phyloP scores from a whole-genome alignment of 768 basidiomycete species.

The Lactifluus piperatus region DNA sequence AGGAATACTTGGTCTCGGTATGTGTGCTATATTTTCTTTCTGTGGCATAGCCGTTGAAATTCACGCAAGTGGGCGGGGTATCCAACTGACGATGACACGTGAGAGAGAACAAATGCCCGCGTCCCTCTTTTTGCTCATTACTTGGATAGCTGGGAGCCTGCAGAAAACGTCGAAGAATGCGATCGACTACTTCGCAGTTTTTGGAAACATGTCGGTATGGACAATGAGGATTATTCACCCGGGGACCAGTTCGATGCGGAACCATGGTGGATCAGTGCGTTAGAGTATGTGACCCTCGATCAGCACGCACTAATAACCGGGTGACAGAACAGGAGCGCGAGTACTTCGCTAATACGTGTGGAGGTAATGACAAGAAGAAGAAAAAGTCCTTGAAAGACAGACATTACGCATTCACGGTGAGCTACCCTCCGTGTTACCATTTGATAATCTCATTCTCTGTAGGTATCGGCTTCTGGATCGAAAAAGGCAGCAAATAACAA shows the following conservation, averaged over 20 bases:
- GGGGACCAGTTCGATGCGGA: constrained; percentile 39
- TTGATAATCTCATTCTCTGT: not conserved
- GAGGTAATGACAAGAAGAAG: constrained; percentile 14
- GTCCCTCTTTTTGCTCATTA: not conserved
- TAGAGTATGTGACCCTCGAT: not conserved
- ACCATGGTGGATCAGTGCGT: constrained; percentile 50
- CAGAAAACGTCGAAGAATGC: constrained; percentile 48
- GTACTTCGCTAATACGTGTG: constrained; percentile 24
- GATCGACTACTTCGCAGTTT: constrained; percentile 53
- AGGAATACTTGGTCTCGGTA: constrained; percentile 70
- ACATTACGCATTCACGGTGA: constrained; percentile 11
- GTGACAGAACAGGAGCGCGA: constrained; percentile 34
- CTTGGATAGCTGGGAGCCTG: constrained; percentile 60
- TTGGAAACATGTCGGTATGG: constrained; percentile 44
- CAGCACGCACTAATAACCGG: not conserved
- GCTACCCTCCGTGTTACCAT: not conserved
- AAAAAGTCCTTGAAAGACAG: constrained; percentile 13
- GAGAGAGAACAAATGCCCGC: constrained; percentile 10
- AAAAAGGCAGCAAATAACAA: constrained; percentile 8
- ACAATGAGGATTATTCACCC: constrained; percentile 44
- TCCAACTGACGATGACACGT: constrained; percentile 49
- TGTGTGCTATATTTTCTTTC: not conserved
- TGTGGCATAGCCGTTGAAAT: not conserved
- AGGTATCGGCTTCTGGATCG: constrained; percentile 2
- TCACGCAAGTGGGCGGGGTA: constrained; percentile 59